phyloP scores from a whole-genome alignment of 2,329 filamentous ascomycete species.

The Colletotrichum sp. region DNA sequence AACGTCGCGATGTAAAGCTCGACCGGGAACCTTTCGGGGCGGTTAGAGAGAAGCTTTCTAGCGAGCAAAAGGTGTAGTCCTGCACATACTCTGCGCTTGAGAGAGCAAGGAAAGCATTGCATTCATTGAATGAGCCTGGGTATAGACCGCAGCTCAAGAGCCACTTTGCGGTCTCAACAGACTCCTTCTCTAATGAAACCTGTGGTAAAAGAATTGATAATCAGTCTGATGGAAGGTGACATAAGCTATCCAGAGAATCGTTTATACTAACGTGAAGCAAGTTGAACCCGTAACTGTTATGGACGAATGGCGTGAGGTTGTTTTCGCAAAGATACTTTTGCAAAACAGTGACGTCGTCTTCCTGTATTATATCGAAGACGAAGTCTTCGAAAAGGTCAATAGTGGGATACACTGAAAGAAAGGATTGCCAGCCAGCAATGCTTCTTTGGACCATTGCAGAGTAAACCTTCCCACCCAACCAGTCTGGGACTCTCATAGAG shows the following conservation, averaged over 20 bases:
- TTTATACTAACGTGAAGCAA: fast-evolving
- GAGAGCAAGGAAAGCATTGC: fast-evolving
- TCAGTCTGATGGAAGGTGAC: fast-evolving
- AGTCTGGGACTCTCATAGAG: fast-evolving
- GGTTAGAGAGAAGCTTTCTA: too few relatives aligned
- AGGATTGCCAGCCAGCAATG: neutral
- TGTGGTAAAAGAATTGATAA: neutral
- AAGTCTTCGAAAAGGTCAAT: fast-evolving
- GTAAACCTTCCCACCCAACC: neutral
- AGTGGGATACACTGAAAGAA: fast-evolving
- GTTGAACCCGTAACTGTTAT: neutral
- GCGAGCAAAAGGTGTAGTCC: too few relatives aligned
- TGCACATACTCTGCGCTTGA: too few relatives aligned
- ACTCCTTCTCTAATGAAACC: too few relatives aligned
- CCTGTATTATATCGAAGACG: fast-evolving
- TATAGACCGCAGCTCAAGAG: fast-evolving
- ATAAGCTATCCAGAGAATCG: neutral
- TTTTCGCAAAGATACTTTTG: neutral
- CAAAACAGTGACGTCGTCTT: fast-evolving
- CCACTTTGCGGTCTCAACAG: neutral
- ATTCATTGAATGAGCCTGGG: neutral
- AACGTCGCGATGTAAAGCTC: fast-evolving
- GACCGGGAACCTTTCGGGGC: fast-evolving
- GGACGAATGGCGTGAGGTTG: fast-evolving
- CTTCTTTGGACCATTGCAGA: neutral